Evolutionary conservation across 257 asterid species (phyloP).

Genomic region (Knoxia roxburghii): DNA sequence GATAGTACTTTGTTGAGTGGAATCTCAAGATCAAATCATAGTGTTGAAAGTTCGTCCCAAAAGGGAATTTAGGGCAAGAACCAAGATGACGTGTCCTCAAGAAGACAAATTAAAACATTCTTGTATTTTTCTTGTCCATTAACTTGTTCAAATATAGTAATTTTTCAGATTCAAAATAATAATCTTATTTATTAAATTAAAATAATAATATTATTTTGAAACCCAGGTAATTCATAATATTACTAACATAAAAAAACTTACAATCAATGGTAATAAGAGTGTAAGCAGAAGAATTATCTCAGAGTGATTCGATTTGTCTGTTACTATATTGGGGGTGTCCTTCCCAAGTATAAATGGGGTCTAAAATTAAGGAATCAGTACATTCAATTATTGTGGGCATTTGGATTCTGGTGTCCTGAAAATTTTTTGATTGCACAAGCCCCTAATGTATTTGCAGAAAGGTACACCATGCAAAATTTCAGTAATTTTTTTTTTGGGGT

Average conservation of each 20-base stretch:
- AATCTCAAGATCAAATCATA: too few species aligned
- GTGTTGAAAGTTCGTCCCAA: too few species aligned
- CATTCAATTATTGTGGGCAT: not conserved
- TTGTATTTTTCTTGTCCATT: not conserved
- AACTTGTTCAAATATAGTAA: not conserved
- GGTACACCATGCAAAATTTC: not conserved
- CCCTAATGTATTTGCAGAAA: not conserved
- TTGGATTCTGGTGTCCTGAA: not conserved
- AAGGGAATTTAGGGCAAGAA: too few species aligned
- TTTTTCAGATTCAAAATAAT: too few species aligned
- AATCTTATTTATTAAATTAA: too few species aligned
- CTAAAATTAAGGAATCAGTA: not conserved
- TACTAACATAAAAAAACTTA: not conserved
- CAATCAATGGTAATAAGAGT: not conserved
- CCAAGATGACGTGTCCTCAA: too few species aligned
- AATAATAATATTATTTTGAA: too few species aligned
- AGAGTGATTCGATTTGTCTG: not conserved
- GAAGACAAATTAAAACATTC: not conserved
- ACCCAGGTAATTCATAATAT: not conserved
- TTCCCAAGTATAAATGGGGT: not conserved
- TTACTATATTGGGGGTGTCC: not conserved
- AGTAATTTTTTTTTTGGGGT: not conserved
- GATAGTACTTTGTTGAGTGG: too few species aligned
- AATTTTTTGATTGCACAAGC: not conserved
- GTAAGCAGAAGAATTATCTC: not conserved